Percentiles rank a stretch among this genome's conserved stretches.
Conservation (phyloP, 2,329 filamentous ascomycete species). For the Penicillium italicum region DNA sequence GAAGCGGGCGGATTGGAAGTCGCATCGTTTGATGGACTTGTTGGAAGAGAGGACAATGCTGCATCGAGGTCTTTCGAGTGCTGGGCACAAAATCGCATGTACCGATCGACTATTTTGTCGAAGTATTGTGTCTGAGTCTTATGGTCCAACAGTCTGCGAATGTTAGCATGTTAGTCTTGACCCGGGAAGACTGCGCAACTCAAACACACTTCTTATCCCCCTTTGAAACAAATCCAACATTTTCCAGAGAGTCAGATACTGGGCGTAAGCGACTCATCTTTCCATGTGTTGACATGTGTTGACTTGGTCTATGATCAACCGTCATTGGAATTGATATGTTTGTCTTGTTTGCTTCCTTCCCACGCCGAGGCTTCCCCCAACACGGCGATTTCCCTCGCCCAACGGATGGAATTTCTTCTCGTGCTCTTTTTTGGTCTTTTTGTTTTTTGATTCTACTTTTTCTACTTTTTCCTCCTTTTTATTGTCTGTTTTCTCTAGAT, state of each 20-base stretch:
- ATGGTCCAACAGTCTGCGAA: conserved; percentile 62
- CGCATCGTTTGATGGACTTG: conserved; percentile 37
- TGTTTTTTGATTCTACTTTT: conserved; percentile 1
- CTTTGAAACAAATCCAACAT: conserved; percentile 82
- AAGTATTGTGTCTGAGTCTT: conserved; percentile 84
- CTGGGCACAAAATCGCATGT: conserved; percentile 82
- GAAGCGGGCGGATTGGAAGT: conserved; percentile 40
- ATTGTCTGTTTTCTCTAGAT: not conserved
- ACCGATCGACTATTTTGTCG: conserved; percentile 79
- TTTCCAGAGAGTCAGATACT: conserved; percentile 72
- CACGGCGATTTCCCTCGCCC: conserved; percentile 16
- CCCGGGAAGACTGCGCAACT: not conserved
- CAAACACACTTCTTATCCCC: conserved; percentile 71
- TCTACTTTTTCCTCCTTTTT: not conserved
- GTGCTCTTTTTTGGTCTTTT: not conserved
- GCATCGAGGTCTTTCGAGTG: conserved; percentile 69
- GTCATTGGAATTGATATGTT: conserved; percentile 14
- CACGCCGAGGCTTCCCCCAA: conserved; percentile 22
- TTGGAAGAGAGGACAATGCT: conserved; percentile 65
- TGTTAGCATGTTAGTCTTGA: conserved; percentile 28
- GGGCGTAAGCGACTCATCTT: conserved; percentile 60
- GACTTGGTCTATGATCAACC: not conserved
- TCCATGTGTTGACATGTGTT: conserved; percentile 11
- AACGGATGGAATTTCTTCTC: conserved; percentile 11
- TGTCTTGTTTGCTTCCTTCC: conserved; percentile 13